Percentiles rank a stretch among this genome's conserved stretches.
Conservation (phyloP, 1,139 yeast genomes). For the Yamadazyma diddensiae region DNA sequence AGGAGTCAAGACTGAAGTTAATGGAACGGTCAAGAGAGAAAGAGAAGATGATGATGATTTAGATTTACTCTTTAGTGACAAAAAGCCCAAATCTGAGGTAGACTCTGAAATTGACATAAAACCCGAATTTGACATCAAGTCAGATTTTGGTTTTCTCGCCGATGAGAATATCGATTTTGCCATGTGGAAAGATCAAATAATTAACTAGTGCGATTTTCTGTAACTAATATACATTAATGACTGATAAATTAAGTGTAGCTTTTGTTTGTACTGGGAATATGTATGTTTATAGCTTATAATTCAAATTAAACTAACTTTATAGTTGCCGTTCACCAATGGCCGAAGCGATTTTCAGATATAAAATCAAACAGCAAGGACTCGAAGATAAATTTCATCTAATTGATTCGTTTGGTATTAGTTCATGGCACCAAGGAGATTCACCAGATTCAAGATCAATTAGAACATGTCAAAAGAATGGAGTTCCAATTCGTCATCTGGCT, state of each 20-base stretch:
- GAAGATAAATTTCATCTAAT: slow-evolving; percentile 44
- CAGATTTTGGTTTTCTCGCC: slow-evolving; percentile 25
- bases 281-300: slow-evolving; percentile 35
- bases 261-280: slow-evolving; percentile 93
- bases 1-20: slow-evolving; percentile 1
- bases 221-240: not conserved
- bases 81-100: slow-evolving; percentile 26
- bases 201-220: slow-evolving; percentile 1
- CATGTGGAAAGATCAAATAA: slow-evolving; percentile 32
- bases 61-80: slow-evolving; percentile 36
- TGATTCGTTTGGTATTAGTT: slow-evolving; percentile 89
- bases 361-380: slow-evolving; percentile 51
- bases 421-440: slow-evolving; percentile 75
- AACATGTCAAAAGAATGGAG: slow-evolving; percentile 69
- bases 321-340: slow-evolving; percentile 98
- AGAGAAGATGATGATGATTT: slow-evolving; percentile 26
- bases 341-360: slow-evolving; percentile 79
- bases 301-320: slow-evolving; percentile 3
- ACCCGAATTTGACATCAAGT: too few species aligned
- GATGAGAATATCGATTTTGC: slow-evolving; percentile 35
- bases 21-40: slow-evolving; percentile 27
- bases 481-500: slow-evolving; percentile 71
- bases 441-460: slow-evolving; percentile 76
- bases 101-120: slow-evolving; percentile 15
- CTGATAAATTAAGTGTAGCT: slow-evolving; percentile 55